Evolutionary conservation across 2,329 filamentous ascomycete species (phyloP).

Genomic region (Fusarium xylarioides): DNA sequence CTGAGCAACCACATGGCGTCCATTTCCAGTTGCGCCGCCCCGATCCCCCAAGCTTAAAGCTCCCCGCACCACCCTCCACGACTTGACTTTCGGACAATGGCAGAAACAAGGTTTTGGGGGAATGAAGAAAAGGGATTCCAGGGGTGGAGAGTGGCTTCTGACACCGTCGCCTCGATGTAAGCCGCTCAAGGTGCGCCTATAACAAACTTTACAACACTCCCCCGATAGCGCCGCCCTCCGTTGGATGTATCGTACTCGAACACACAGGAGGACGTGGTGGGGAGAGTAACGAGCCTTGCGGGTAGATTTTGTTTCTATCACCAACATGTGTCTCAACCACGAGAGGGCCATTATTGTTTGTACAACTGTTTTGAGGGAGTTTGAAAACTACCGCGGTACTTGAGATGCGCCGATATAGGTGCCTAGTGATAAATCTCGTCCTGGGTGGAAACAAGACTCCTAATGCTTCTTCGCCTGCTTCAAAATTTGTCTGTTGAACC

Average conservation of each 20-base stretch:
- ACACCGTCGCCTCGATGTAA: conserved; percentile 1
- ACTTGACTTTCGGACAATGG: conserved; percentile 13
- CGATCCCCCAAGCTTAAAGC: conserved; percentile 16
- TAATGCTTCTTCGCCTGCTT: neutral
- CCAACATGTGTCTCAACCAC: neutral
- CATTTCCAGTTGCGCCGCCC: conserved; percentile 14
- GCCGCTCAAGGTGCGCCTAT: conserved; percentile 5
- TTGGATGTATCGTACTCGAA: conserved; percentile 29
- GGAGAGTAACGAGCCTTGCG: conserved; percentile 28
- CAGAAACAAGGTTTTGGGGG: conserved; percentile 37
- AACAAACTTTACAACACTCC: conserved; percentile 27
- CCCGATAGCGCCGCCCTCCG: conserved; percentile 27
- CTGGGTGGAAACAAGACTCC: neutral
- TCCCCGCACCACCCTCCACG: conserved; percentile 34
- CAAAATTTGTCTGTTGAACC: conserved; percentile 7
- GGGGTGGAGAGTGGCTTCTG: conserved; percentile 28
- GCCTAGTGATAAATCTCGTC: neutral
- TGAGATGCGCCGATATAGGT: neutral
- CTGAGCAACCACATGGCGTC: conserved; percentile 10
- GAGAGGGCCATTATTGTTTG: neutral
- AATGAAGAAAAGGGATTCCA: conserved; percentile 21
- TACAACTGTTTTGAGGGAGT: neutral
- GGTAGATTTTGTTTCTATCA: conserved; percentile 11
- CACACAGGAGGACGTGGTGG: conserved; percentile 33
- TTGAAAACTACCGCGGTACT: neutral